Percentiles rank a stretch among this genome's conserved stretches.
These are phyloP conservation scores for Ceratocystis alfenasii DNA, from an alignment of 2,329 filamentous ascomycete species.

Conservation along the genomic window DNA sequence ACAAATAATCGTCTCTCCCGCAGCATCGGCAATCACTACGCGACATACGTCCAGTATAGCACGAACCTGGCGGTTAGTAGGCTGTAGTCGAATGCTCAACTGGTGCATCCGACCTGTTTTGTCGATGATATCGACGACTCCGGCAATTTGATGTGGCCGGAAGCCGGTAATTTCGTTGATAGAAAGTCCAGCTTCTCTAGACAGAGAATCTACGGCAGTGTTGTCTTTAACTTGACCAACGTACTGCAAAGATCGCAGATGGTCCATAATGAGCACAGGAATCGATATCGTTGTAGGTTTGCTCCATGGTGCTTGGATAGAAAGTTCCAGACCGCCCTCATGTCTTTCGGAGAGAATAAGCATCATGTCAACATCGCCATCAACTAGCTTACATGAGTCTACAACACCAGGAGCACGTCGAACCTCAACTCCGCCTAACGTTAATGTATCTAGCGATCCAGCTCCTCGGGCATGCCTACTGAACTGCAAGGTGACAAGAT, in stretches of 20 bases:
- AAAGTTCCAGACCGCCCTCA: constrained; percentile 53
- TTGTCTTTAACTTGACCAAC: constrained; percentile 38
- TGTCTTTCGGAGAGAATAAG: constrained; percentile 56
- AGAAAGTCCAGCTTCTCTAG: constrained; percentile 37
- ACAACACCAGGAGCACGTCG: constrained; percentile 54
- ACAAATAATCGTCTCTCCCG: constrained; percentile 49
- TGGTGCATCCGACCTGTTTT: constrained; percentile 51
- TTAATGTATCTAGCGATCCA: constrained; percentile 13
- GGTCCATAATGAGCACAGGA: constrained; percentile 47
- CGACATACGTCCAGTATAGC: constrained; percentile 50
- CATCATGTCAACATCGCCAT: constrained; percentile 56
- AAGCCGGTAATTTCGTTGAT: constrained; percentile 42
- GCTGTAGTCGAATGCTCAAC: constrained; percentile 54
- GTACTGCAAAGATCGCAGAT: constrained; percentile 48
- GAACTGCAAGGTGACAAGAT: constrained; percentile 18
- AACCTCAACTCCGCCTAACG: constrained; percentile 34
- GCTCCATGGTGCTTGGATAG: constrained; percentile 65
- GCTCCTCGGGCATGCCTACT: constrained; percentile 13
- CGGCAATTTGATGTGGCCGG: constrained; percentile 45
- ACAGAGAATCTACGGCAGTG: constrained; percentile 39
- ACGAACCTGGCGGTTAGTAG: constrained; percentile 49
- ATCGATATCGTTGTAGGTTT: constrained; percentile 54
- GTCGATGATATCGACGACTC: constrained; percentile 55
- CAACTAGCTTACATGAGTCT: constrained; percentile 59
- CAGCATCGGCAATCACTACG: constrained; percentile 48